Conservation (phyloP, 2,329 filamentous ascomycete genomes). For the Colletotrichum sp. region DNA sequence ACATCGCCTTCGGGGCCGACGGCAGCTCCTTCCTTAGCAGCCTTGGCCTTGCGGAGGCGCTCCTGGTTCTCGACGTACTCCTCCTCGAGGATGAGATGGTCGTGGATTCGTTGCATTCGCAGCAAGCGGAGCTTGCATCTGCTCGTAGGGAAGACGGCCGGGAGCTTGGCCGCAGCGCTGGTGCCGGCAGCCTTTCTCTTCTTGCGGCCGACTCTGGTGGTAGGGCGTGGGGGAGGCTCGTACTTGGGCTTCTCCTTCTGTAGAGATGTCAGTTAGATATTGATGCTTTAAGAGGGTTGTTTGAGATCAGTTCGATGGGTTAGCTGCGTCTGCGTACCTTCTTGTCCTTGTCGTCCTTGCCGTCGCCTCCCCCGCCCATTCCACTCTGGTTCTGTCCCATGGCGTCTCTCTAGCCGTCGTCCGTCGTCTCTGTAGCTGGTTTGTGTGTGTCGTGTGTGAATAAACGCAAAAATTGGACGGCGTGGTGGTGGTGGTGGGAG, state of each 20-base stretch:
- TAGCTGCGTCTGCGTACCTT: slow-evolving; percentile 64
- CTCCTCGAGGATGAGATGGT: slow-evolving; percentile 94
- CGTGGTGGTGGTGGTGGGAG: not conserved
- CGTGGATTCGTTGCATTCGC: slow-evolving; percentile 98
- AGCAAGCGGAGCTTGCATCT: slow-evolving; percentile 97
- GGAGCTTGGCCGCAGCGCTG: slow-evolving; percentile 94
- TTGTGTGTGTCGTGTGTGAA: not conserved
- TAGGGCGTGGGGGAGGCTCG: slow-evolving; percentile 95
- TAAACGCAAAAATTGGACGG: not conserved
- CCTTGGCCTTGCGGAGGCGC: slow-evolving; percentile 89
- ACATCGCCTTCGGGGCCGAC: slow-evolving; percentile 73
- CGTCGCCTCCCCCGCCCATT: slow-evolving; percentile 79
- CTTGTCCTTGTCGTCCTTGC: slow-evolving; percentile 88
- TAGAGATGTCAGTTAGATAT: slow-evolving; percentile 15
- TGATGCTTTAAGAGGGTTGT: not conserved
- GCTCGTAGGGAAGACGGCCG: slow-evolving; percentile 91
- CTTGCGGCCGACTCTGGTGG: slow-evolving; percentile 95
- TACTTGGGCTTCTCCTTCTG: slow-evolving; percentile 99
- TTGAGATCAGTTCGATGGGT: not conserved
- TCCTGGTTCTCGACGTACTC: slow-evolving; percentile 99
- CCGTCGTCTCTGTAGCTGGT: not conserved
- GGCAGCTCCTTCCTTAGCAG: slow-evolving; percentile 72
- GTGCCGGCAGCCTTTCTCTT: slow-evolving; percentile 96
- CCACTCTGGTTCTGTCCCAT: slow-evolving; percentile 85
- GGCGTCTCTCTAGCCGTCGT: slow-evolving; percentile 50